Percentiles rank a stretch among this genome's conserved stretches.
Evolutionary conservation across 2,329 filamentous ascomycete genomes (phyloP).

Genomic region (Chaetomium sp.): DNA sequence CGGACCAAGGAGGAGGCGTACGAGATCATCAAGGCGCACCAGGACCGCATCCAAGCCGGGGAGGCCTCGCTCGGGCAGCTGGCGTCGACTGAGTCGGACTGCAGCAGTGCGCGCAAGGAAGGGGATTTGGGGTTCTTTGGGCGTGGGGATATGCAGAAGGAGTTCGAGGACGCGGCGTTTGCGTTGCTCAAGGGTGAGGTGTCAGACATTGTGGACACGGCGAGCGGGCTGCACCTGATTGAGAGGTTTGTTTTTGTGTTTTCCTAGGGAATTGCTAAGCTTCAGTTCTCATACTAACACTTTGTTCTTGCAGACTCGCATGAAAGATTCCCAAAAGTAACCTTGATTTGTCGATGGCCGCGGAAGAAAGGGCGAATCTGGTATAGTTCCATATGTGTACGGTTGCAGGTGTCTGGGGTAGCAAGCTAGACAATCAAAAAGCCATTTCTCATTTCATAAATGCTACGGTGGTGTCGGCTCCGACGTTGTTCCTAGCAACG

Average conservation of each 20-base stretch:
- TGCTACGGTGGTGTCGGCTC: no score
- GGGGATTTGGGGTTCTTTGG: conserved; percentile 96
- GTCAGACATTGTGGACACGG: conserved; percentile 82
- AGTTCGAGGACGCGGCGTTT: conserved; percentile 96
- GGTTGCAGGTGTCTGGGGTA: no score
- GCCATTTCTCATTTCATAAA: no score
- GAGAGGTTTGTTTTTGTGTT: conserved; percentile 58
- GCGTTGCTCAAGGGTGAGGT: conserved; percentile 80
- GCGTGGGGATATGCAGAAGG: conserved; percentile 93
- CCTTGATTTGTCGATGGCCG: no score
- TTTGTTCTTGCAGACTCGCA: neutral
- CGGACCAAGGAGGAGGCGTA: conserved; percentile 81
- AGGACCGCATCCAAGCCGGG: conserved; percentile 68
- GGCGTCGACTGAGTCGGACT: conserved; percentile 85
- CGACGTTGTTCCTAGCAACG: no score
- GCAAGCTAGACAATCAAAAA: no score
- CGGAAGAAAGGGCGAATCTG: no score
- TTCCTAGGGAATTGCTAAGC: neutral
- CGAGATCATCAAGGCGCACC: conserved; percentile 67
- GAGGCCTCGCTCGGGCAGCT: conserved; percentile 69
- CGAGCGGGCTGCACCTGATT: conserved; percentile 91
- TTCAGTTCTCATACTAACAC: no score
- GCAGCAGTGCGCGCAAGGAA: conserved; percentile 87
- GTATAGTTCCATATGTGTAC: no score
- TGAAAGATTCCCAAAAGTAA: neutral